Evolutionary conservation across 192 early-diverging fungal genomes (phyloP).

Genomic region (Podila horticola): DNA sequence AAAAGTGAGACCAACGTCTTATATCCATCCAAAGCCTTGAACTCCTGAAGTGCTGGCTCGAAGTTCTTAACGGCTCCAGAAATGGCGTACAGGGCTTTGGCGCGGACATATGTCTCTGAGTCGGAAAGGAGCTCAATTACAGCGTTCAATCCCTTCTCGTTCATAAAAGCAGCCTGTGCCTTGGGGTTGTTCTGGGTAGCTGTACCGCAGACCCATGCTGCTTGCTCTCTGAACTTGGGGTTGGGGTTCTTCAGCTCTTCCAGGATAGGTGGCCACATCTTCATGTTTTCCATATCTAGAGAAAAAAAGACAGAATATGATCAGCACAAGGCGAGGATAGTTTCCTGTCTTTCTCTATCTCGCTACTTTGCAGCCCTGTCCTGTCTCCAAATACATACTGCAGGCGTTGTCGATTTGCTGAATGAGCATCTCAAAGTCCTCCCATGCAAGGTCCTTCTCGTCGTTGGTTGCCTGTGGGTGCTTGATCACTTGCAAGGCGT

Average conservation of each 20-base stretch:
- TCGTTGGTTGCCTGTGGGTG: conserved; percentile 66
- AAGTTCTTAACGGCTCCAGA: conserved; percentile 73
- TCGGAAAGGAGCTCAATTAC: conserved; percentile 60
- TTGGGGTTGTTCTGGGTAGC: conserved; percentile 93
- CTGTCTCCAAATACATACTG: conserved; percentile 11
- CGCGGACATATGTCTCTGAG: conserved; percentile 56
- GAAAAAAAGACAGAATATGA: background rate
- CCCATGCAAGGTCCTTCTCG: conserved; percentile 84
- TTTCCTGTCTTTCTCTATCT: background rate
- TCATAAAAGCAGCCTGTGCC: conserved; percentile 78
- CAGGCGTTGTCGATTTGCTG: conserved; percentile 41
- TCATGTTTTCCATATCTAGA: conserved; percentile 86
- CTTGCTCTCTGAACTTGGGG: conserved; percentile 69
- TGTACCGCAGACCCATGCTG: conserved; percentile 93
- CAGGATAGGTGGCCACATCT: conserved; percentile 87
- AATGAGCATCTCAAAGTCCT: conserved; percentile 88
- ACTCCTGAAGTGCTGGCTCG: conserved; percentile 62
- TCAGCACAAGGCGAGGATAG: background rate
- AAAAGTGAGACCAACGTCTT: conserved; percentile 56
- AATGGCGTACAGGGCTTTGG: conserved; percentile 79
- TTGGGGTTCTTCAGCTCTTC: conserved; percentile 60
- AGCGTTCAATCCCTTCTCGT: conserved; percentile 55
- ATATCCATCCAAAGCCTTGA: conserved; percentile 60
- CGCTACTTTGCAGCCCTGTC: too few species aligned
- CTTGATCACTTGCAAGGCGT: conserved; percentile 79